A percentile compares a stretch with the other conserved stretches of the same genome.
phyloP scores from a whole-genome alignment of 352 stramenopile species.

The Phytophthora ohioensis region DNA sequence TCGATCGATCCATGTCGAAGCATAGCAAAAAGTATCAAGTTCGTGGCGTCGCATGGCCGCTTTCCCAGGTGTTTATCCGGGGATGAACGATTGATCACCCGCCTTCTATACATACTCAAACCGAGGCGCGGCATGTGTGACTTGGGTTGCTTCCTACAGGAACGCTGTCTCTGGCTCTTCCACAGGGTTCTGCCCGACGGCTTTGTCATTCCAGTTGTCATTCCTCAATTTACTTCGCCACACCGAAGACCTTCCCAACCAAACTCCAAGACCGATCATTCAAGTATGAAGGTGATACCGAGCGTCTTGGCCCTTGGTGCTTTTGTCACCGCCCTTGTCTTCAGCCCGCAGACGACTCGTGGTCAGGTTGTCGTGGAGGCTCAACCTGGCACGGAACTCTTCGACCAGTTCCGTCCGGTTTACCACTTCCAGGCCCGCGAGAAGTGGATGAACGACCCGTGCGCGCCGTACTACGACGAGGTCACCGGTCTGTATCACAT shows the following conservation, averaged over 20 bases:
- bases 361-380: constrained; percentile 18
- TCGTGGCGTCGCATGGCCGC: constrained; percentile 24
- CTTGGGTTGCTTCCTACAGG: constrained; percentile 17
- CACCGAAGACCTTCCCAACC: constrained; percentile 17
- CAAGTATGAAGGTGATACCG: constrained; percentile 36
- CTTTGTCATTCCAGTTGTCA: constrained; percentile 10
- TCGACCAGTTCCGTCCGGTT: constrained; percentile 63
- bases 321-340: constrained; percentile 23
- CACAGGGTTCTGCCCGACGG: background rate
- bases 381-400: constrained; percentile 31
- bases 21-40: constrained; percentile 31
- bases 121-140: constrained; percentile 2
- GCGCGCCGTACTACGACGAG: constrained; percentile 73
- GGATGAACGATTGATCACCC: constrained; percentile 13
- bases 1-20: constrained; percentile 28
- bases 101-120: constrained; percentile 14
- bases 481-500: constrained; percentile 31
- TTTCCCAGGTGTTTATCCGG: constrained; percentile 20
- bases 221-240: constrained; percentile 32
- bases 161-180: constrained; percentile 27
- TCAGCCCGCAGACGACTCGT: constrained; percentile 13
- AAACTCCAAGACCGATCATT: constrained; percentile 2
- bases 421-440: constrained; percentile 66
- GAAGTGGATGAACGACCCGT: constrained; percentile 90
- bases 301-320: constrained; percentile 27